Evolutionary conservation across 345 rosid species (phyloP).

Genomic region (Aquilaria yunnanensis): DNA sequence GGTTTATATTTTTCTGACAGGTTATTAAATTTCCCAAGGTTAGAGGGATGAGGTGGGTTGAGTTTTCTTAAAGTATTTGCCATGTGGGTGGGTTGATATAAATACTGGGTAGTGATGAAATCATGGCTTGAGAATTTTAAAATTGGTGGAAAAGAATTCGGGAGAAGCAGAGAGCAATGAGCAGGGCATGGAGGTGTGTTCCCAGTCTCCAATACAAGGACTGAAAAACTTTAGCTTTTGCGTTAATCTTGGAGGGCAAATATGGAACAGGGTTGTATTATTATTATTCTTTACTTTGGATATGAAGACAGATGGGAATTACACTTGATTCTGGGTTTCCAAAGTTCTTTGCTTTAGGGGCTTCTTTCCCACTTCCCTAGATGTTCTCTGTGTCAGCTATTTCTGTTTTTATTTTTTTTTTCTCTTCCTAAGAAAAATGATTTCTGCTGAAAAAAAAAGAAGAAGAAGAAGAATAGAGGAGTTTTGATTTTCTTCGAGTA

Average conservation of each 20-base stretch:
- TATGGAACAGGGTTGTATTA: constrained; percentile 14
- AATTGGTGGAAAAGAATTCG: background rate
- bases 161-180: constrained; percentile 15
- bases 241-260: constrained; percentile 35
- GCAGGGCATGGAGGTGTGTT: constrained; percentile 25
- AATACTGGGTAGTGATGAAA: constrained; percentile 63
- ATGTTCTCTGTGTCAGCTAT: constrained; percentile 48
- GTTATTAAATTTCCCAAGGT: constrained; percentile 21
- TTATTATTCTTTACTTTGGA: constrained; percentile 49
- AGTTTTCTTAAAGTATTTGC: constrained; percentile 45
- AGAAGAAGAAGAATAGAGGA: no score
- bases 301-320: constrained; percentile 39
- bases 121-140: constrained; percentile 28
- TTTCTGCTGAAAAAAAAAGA: no score
- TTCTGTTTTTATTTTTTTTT: constrained; percentile 10
- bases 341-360: constrained; percentile 37
- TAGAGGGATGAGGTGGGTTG: constrained; percentile 28
- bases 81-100: constrained; percentile 65
- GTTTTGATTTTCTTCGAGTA: no score
- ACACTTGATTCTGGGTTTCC: constrained; percentile 40
- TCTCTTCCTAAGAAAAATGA: background rate
- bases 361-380: constrained; percentile 66
- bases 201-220: constrained; percentile 51
- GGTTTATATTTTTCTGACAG: constrained; percentile 30
- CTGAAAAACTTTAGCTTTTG: constrained; percentile 55